Evolutionary conservation across 768 basidiomycete genomes (phyloP), one percentile per base, ranked within the genome.

Genomic region (Psilocybe cubensis): DNA sequence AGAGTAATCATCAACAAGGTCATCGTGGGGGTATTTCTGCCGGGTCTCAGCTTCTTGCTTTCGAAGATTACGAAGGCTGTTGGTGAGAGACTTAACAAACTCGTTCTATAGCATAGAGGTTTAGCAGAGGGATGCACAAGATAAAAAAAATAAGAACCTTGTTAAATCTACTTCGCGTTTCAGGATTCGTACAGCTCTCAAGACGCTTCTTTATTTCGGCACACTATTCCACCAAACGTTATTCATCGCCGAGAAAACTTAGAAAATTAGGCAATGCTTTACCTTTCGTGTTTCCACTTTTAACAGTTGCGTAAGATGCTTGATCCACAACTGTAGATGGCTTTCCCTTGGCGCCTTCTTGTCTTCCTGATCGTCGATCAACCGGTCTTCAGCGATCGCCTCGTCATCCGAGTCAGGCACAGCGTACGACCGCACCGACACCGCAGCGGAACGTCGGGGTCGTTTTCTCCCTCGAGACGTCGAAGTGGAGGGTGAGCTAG

Each of bases 351-450:
- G 69, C 24, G 66, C 67, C 65, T 74, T 76, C 63, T 73, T 74
- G 31, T 66, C 62, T 53, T 74, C 70, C 24, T 68, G 66, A 62
- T 74, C 68, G 18, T 68, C 70, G 44, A 69, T 69, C 35, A 42
- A 70, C 18, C 74, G 68, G 40, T 77, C 76, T 42, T 57, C 56
- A 18, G 56, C 75, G 6, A 83, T 83, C 8, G 70, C 74, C 61
- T 89, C 89, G 56, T 89, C 88, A 63, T 90, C 89, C 11, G 88
- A 91, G 67, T 86, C 86, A 1, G 88, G 86, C 14, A 87, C 72
- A 3, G 77, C 79, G 66, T 91, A 91, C 5, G 87, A 89, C 44
- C 76, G 79, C 29, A 84, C 77, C 14, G 74, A 72, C 18, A 72
- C 63, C 17, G 85, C 79, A 3, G 82, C 83, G 27, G 80, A 78